These are phyloP conservation scores for Solanum bukasovii DNA, from an alignment of 257 asterid genomes.

Conservation along the genomic window DNA sequence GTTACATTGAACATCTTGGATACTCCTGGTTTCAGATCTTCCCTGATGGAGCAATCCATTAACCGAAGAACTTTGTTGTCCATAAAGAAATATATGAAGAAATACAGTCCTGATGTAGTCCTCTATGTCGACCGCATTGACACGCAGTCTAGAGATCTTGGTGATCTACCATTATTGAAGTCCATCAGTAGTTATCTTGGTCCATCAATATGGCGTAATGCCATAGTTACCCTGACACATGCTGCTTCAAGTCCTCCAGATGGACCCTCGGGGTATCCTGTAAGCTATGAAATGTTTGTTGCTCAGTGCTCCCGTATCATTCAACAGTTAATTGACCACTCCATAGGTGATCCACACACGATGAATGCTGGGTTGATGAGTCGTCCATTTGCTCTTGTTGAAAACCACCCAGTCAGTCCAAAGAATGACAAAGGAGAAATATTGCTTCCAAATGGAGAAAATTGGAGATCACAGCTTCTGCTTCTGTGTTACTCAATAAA, in stretches of 20 bases:
- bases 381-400: slow-evolving; percentile 49
- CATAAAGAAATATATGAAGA: slow-evolving; percentile 45
- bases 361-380: slow-evolving; percentile 10
- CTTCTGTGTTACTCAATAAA: slow-evolving; percentile 56
- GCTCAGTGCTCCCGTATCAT: slow-evolving; percentile 27
- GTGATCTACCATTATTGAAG: slow-evolving; percentile 50
- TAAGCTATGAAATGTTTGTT: slow-evolving; percentile 35
- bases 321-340: slow-evolving; percentile 36
- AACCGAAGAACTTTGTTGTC: slow-evolving; percentile 40
- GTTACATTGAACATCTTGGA: slow-evolving; percentile 56
- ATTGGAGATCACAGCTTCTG: slow-evolving; percentile 51
- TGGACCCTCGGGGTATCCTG: slow-evolving; percentile 39
- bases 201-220: slow-evolving; percentile 52
- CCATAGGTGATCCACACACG: slow-evolving; percentile 14
- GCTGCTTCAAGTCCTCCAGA: slow-evolving; percentile 60
- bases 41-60: slow-evolving; percentile 31
- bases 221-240: slow-evolving; percentile 60
- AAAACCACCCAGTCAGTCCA: slow-evolving; percentile 22
- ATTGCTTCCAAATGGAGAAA: slow-evolving; percentile 27
- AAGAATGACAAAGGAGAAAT: slow-evolving; percentile 14
- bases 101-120: slow-evolving; percentile 60
- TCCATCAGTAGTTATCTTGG: slow-evolving; percentile 48
- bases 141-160: slow-evolving; percentile 18
- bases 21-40: slow-evolving; percentile 74
- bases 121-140: slow-evolving; percentile 76